Conservation (phyloP, 345 rosid genomes). For the Geranium brycei region DNA sequence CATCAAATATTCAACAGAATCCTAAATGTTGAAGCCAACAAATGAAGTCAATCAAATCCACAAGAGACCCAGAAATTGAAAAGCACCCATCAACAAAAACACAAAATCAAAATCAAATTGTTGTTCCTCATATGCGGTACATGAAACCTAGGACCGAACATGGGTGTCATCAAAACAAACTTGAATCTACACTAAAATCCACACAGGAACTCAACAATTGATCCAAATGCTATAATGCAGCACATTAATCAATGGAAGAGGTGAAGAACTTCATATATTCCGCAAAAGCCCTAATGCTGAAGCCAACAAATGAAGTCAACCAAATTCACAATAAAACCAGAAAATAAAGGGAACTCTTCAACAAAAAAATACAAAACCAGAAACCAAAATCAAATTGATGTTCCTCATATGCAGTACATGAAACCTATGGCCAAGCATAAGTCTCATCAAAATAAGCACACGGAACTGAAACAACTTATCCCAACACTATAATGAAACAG, state of each 20-base stretch:
- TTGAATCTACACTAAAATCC: too few species aligned
- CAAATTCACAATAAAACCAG: background rate
- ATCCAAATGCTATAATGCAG: background rate
- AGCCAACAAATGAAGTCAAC: background rate
- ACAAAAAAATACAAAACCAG: background rate
- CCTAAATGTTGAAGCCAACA: background rate
- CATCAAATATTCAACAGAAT: background rate
- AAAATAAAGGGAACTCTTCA: background rate
- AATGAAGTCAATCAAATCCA: background rate
- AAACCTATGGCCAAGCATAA: too few species aligned
- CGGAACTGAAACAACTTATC: background rate
- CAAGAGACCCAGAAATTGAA: background rate
- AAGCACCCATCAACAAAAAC: background rate
- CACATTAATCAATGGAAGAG: too few species aligned
- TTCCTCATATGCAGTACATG: too few species aligned
- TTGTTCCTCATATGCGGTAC: too few species aligned
- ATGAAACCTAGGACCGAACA: too few species aligned
- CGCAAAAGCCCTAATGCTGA: background rate
- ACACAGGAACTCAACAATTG: too few species aligned
- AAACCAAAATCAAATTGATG: background rate
- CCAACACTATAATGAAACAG: background rate
- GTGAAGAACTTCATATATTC: background rate
- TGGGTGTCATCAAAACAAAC: too few species aligned
- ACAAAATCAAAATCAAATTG: background rate
- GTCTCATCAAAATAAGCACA: too few species aligned